Evolutionary conservation across 2,329 filamentous ascomycete species (phyloP), one percentile per base, ranked within the genome.

Genomic region (Pseudogymnoascus sp.): DNA sequence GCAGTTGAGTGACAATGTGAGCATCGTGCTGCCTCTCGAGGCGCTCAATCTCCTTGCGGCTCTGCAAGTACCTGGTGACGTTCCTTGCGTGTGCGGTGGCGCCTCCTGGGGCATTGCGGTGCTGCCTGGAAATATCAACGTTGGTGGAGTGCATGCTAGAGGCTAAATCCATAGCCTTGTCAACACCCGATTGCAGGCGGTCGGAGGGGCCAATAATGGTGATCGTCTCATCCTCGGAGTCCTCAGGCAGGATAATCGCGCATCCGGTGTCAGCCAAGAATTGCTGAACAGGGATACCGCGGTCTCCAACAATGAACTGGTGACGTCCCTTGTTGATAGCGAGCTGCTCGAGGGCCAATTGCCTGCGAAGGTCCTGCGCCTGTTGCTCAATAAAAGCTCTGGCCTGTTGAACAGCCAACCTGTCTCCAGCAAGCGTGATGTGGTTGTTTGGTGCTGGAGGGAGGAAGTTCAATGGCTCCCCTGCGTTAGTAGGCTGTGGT

Each of bases 241-340:
- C 81, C 6, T 91, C 84, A 62, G 87, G 93, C 53, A 97, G 77
- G 63, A 97, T 84, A 65, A 97, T 88, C 47, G 89, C 85, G 75
- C 94, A 99, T 66, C 93, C 93, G 64, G 94, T 97, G 71, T 96
- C 86, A 53, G 87, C 83, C 67, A 97, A 86, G 79, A 99, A 97
- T 53, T 96, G 86, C 64, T 97, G 86, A 35, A 91, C 80, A 16
- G 90, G 86, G 66, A 90, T 83, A 65, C 90, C 92, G 66, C 87
- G 84, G 66, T 93, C 87, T 61, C 93, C 93, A 66, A 96, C 87
- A 72, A 99, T 94, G 79, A 97, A 97, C 74, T 96, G 92, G 74
- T 97, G 94, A 61, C 91, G 87, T 59, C 91, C 91, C 66, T 88
- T 88, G 74, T 93, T 89, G 69, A 97, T 91, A 5, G 88, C 84